Evolutionary conservation across 305 asterid genomes (phyloP).

Genomic region (Rubia tinctorum): DNA sequence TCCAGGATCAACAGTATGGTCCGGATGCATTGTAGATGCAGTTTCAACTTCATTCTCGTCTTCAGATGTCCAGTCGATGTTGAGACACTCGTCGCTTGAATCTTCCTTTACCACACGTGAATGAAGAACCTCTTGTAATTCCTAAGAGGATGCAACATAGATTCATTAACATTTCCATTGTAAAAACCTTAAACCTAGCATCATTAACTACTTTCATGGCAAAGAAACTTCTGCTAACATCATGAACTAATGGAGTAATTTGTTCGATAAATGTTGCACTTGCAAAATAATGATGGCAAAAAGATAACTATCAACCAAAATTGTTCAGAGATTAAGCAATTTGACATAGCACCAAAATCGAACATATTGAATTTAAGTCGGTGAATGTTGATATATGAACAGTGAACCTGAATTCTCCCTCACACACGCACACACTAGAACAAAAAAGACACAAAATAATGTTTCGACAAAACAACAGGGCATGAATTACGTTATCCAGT

Average conservation of each 20-base stretch:
- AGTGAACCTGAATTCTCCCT: background rate
- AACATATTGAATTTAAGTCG: background rate
- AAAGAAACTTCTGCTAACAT: background rate
- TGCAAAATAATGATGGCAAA: background rate
- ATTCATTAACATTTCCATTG: background rate
- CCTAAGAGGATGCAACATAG: background rate
- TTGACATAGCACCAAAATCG: background rate
- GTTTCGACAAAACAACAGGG: background rate
- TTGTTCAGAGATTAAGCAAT: background rate
- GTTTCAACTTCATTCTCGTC: background rate
- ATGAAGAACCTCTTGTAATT: background rate
- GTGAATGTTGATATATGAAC: background rate
- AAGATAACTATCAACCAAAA: background rate
- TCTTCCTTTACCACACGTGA: background rate
- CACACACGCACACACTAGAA: background rate
- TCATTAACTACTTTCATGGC: background rate
- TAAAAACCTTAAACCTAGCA: background rate
- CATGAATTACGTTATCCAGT: background rate
- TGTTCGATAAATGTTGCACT: background rate
- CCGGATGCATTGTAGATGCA: background rate
- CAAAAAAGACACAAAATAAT: background rate
- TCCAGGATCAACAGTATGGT: background rate
- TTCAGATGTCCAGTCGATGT: background rate
- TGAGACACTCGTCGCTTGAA: background rate
- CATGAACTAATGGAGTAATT: background rate